These are phyloP conservation scores for Dichotomocladium elegans DNA, from an alignment of 371 early-diverging fungal genomes.

Conservation along the genomic window DNA sequence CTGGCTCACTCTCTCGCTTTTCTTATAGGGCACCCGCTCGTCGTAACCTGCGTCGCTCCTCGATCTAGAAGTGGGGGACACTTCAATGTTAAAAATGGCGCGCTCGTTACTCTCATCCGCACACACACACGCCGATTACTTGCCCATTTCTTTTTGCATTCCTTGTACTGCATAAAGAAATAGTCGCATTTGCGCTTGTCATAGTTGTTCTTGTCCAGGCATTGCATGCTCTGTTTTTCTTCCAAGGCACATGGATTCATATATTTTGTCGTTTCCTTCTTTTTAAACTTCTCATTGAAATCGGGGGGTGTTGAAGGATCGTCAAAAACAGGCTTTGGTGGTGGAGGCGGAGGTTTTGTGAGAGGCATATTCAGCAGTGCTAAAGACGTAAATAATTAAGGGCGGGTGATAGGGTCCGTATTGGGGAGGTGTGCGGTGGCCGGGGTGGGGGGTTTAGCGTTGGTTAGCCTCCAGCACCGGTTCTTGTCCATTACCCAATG, in stretches of 20 bases:
- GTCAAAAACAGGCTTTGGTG: constrained; percentile 45
- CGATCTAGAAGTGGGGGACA: constrained; percentile 30
- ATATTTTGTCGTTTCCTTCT: constrained; percentile 55
- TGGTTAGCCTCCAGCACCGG: too few relatives aligned
- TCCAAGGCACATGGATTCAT: constrained; percentile 63
- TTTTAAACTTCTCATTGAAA: constrained; percentile 52
- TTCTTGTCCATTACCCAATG: too few relatives aligned
- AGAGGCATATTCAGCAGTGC: too few relatives aligned
- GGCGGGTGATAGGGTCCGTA: background rate
- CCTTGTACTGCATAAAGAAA: constrained; percentile 58
- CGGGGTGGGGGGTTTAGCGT: too few relatives aligned
- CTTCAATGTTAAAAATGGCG: background rate
- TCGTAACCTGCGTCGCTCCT: constrained; percentile 36
- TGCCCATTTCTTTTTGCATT: constrained; percentile 73
- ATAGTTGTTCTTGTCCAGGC: constrained; percentile 59
- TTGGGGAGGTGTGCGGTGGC: too few relatives aligned
- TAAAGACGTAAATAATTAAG: too few relatives aligned
- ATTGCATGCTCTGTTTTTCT: constrained; percentile 60
- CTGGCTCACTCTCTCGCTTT: background rate
- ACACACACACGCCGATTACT: background rate
- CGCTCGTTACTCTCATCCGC: background rate
- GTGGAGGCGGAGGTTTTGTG: constrained; percentile 42
- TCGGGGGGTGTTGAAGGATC: constrained; percentile 45
- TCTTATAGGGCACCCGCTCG: constrained; percentile 30
- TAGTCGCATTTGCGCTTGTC: constrained; percentile 57